Evolutionary conservation across 2,329 filamentous ascomycete species (phyloP), one percentile per base, ranked within the genome.

Genomic region (Exophiala mesophila): DNA sequence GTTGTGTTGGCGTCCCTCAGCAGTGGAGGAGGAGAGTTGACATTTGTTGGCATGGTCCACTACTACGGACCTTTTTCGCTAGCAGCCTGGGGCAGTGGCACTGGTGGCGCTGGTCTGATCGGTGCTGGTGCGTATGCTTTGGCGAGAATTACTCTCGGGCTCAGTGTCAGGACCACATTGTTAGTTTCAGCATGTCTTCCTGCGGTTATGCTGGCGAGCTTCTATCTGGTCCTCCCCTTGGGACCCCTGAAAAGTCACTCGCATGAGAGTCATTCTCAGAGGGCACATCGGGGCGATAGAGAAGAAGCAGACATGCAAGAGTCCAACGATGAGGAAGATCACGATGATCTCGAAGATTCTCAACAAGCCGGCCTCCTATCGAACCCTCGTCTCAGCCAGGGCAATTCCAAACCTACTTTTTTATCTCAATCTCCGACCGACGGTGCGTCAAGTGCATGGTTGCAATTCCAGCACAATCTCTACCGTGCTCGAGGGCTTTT

Each of bases 1-100:
- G 85, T 97, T 13, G 77, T 88, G 28, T 68, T 97, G 35, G 88
- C 89, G 1, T 94, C 87, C 56, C 65, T 97, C 37, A 86, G 85
- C 55, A 88, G 83, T 49, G 92, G 92, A 12, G 85, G 76, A 13
- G 92, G 92, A 21, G 92, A 97, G 68, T 71, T 96, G 45, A 94
- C 84, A 63, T 96, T 97, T 59, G 69, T 98, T 4, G 85, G 88
- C 1, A 67, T 98, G 57, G 94, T 90, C 10, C 90, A 97, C 62
- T 96, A 85, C 68, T 97, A 97, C 58, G 92, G 90, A 0, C 82
- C 80, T 6, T 83, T 86, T 64, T 88, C 87, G 55, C 73, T 97
- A 13, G 89, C 89, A 0, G 83, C 87, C 24, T 98, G 92, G 92
- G 85, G 88, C 0, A 90, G 85, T 51, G 90, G 90, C 0, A 96